Percentiles rank a stretch among this genome's conserved stretches.
phyloP scores from a whole-genome alignment of 495 filamentous ascomycete species.

The Daldinia grandis region DNA sequence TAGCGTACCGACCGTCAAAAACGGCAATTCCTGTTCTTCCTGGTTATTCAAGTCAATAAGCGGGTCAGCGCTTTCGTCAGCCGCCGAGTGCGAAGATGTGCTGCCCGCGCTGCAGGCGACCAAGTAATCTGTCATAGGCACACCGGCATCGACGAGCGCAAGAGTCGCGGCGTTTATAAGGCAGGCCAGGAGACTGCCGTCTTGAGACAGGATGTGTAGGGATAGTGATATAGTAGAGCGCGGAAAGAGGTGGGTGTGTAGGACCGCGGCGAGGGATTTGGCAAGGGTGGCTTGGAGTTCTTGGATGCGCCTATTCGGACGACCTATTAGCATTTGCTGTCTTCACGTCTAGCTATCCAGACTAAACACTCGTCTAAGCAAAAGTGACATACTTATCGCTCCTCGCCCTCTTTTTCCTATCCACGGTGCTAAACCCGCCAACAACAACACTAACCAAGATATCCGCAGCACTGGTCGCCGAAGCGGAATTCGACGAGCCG shows the following conservation, averaged over 20 bases:
- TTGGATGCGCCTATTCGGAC: slow-evolving; percentile 68
- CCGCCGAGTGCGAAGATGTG: slow-evolving; percentile 69
- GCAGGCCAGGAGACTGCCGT: slow-evolving; percentile 88
- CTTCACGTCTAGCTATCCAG: background rate
- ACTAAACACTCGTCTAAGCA: background rate
- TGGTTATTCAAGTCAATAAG: slow-evolving; percentile 84
- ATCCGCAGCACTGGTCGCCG: slow-evolving; percentile 61
- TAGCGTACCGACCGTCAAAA: slow-evolving; percentile 83
- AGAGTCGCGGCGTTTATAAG: slow-evolving; percentile 92
- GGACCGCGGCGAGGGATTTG: slow-evolving; percentile 72
- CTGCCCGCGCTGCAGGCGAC: slow-evolving; percentile 87
- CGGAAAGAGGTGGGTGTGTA: slow-evolving; percentile 89
- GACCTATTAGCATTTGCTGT: background rate
- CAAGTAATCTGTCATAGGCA: slow-evolving; percentile 92
- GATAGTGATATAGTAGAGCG: slow-evolving; percentile 84
- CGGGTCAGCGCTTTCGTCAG: slow-evolving; percentile 78
- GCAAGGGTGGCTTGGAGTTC: slow-evolving; percentile 82
- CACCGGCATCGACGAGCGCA: slow-evolving; percentile 90
- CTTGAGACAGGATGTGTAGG: slow-evolving; percentile 86
- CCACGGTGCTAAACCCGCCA: slow-evolving; percentile 87
- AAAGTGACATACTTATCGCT: slow-evolving; percentile 73
- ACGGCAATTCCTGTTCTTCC: slow-evolving; percentile 92
- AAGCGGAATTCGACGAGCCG: slow-evolving; percentile 37
- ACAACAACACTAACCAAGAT: slow-evolving; percentile 85
- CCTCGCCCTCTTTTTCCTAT: slow-evolving; percentile 76